phyloP scores from a whole-genome alignment of 2,329 filamentous ascomycete genomes.

The Penicillium sp. region DNA sequence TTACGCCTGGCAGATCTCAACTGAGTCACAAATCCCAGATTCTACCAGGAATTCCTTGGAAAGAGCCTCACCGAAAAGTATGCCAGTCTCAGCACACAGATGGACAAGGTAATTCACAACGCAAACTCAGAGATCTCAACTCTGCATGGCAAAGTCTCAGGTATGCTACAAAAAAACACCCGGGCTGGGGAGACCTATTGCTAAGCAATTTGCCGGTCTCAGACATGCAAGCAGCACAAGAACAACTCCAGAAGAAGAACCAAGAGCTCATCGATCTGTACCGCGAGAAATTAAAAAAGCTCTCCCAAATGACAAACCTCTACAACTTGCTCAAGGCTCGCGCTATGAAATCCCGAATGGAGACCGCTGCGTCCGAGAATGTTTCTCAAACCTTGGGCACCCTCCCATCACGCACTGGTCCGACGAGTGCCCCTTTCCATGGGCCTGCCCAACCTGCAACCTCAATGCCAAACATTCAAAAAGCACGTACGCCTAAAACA shows the following conservation, averaged over 20 bases:
- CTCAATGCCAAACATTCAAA: neutral
- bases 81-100: constrained; percentile 60
- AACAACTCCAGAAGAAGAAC: constrained; percentile 67
- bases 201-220: constrained; percentile 7
- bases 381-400: constrained; percentile 50
- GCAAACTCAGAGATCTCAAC: constrained; percentile 71
- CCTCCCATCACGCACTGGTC: constrained; percentile 24
- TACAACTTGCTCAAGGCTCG: constrained; percentile 60
- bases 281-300: constrained; percentile 69
- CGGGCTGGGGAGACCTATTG: neutral
- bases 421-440: constrained; percentile 5
- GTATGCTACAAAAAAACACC: constrained; percentile 45
- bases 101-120: constrained; percentile 73
- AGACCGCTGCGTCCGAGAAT: constrained; percentile 57
- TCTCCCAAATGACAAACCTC: constrained; percentile 66
- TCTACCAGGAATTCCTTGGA: constrained; percentile 75
- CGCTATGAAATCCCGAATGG: constrained; percentile 56
- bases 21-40: constrained; percentile 45
- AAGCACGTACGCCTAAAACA: constrained; percentile 28
- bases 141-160: constrained; percentile 65
- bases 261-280: constrained; percentile 68
- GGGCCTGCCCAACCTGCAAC: constrained; percentile 4
- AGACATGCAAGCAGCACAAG: constrained; percentile 64
- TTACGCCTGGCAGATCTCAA: constrained; percentile 7
- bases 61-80: constrained; percentile 75